Conservation (phyloP, 495 filamentous ascomycete genomes). For the Pyrenula massariospora region DNA sequence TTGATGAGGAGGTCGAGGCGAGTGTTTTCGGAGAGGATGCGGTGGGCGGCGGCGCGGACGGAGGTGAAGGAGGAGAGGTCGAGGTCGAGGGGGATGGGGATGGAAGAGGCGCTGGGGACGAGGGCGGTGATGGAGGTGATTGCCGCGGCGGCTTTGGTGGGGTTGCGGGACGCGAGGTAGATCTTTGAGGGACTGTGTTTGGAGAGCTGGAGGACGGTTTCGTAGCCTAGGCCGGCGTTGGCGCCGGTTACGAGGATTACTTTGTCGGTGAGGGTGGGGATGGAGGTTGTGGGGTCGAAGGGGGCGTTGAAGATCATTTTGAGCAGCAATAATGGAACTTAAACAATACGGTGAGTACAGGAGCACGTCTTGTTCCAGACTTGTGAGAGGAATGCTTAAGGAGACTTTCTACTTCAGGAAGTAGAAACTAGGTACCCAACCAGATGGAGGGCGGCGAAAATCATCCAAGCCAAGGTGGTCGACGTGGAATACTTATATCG, state of each 20-base stretch:
- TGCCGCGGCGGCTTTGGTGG: conserved; percentile 35
- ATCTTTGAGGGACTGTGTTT: conserved; percentile 49
- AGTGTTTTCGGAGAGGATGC: conserved; percentile 23
- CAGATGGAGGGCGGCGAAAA: too few relatives aligned
- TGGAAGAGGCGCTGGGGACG: conserved; percentile 20
- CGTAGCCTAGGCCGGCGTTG: conserved; percentile 25
- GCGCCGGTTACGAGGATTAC: conserved; percentile 2
- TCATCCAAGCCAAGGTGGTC: too few relatives aligned
- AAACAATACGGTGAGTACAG: not conserved
- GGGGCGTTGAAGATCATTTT: not conserved
- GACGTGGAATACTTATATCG: too few relatives aligned
- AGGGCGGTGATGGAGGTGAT: conserved; percentile 33
- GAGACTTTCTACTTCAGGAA: too few relatives aligned
- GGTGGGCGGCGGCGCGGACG: conserved; percentile 26
- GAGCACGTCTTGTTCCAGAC: too few relatives aligned
- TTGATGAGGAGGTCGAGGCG: conserved; percentile 33
- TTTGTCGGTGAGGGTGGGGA: conserved; percentile 1
- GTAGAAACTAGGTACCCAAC: too few relatives aligned
- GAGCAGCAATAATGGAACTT: not conserved
- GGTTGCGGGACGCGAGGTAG: conserved; percentile 50
- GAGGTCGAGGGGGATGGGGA: conserved; percentile 37
- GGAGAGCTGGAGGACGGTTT: conserved; percentile 49
- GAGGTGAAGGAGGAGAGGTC: conserved; percentile 30
- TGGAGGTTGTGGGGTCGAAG: not conserved
- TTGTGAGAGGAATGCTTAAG: too few relatives aligned